A percentile compares a stretch with the other conserved stretches of the same genome.
Conservation (phyloP, 164 flowering plant genomes). For the Nelumbo lutea region DNA sequence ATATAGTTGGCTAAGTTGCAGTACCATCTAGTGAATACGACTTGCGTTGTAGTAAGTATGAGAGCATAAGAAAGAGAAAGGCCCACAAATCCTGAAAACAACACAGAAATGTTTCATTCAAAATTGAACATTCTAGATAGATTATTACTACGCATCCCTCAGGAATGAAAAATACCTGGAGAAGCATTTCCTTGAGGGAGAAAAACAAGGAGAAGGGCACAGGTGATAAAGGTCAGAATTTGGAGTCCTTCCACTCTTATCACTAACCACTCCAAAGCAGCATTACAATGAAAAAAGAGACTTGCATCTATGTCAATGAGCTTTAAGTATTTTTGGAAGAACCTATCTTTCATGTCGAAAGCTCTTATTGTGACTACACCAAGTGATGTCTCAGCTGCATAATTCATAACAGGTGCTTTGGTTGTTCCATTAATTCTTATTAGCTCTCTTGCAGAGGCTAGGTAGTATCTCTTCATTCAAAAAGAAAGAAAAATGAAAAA, state of each 20-base stretch:
- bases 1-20: constrained; percentile 26
- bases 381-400: constrained; percentile 71
- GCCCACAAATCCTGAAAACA: constrained; percentile 62
- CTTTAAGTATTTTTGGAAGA: constrained; percentile 47
- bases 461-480: constrained; percentile 48
- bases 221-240: constrained; percentile 56
- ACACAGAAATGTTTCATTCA: no score
- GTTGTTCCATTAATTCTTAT: constrained; percentile 84
- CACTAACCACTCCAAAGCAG: constrained; percentile 69
- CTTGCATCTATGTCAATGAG: constrained; percentile 68
- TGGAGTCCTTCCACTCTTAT: constrained; percentile 66
- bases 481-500: neutral
- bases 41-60: constrained; percentile 45
- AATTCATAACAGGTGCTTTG: constrained; percentile 82
- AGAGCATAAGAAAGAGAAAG: constrained; percentile 85
- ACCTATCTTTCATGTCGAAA: constrained; percentile 45
- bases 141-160: neutral
- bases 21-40: constrained; percentile 56
- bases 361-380: constrained; percentile 79
- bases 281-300: constrained; percentile 66
- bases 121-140: neutral
- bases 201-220: constrained; percentile 55
- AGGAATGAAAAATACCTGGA: constrained; percentile 44
- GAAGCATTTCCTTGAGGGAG: constrained; percentile 48
- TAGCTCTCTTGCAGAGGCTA: constrained; percentile 69